Base-by-base conservation (phyloP, 768 basidiomycete species). In the Pisolithus tinctorius region DNA sequence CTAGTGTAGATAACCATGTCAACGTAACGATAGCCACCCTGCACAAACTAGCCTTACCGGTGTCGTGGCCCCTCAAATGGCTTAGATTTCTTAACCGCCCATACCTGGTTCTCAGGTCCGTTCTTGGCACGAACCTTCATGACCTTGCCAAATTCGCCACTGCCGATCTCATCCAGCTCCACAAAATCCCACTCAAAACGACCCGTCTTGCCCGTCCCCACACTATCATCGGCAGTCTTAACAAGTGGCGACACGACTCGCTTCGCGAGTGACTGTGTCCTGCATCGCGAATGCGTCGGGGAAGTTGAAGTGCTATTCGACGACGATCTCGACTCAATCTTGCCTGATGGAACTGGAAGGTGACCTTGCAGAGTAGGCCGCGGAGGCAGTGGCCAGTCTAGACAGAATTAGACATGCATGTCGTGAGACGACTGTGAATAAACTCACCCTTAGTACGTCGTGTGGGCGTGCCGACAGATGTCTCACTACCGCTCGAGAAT, bases 51-150 rank as follows among this genome's bases (percentile, higher is more conserved):
- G 71, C 83, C 61, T 34, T 66, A 94, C 89, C 95, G 79, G 71
- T 96, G 94, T 68, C 88, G 86, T 38, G 79, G 80, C 26, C 95
- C 95, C 62, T 93, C 88, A 59, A 96, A 94, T 30, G 82, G 79
- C 71, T 94, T 93, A 29, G 91, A 94, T 65, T 89, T 88, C 76
- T 99, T 99, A 62, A 99, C 82, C 9, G 95, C 95, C 66, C 78
- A 94, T 31, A 90, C 69, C 45, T 71, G 69, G 34, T 65, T 61
- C 36, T 79, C 72, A 54, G 75, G 70, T 54, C 71, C 74, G 38
- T 76, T 74, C 71, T 92, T 90, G 63, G 75, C 73, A 50, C 78
- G 79, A 40, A 86, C 90, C 69, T 88, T 90, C 71, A 92, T 86
- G 17, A 93, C 95, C 61, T 86, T 86, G 25, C 93, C 93, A 68